Base-by-base conservation (phyloP, 176 grass and related monocot genomes). In the Aechmea fasciata region DNA sequence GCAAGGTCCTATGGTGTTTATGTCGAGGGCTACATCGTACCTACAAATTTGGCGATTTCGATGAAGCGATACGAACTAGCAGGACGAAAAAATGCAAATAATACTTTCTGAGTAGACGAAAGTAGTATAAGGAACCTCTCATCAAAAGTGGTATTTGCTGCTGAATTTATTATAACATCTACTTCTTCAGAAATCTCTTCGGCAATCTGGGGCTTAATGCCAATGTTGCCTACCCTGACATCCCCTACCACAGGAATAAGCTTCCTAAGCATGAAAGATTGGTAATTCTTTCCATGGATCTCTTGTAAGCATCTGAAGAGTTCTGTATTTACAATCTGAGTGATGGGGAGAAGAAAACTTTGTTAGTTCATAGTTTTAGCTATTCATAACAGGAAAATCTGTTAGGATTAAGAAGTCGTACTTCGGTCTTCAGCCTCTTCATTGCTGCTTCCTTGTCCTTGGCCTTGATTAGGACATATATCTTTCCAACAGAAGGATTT, bases 111-210 rank as follows among this genome's bases (percentile, higher is more conserved):
- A n/a, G 9, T 47, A 23, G 6, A 33, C 2, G 14, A 13, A 51
- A 48, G 13, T 14, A 17, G 28, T 11, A 64, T 51, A 5, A 69
- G 52, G 33, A 78, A 96, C 92, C 93, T 82, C 88, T 96, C 93
- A 67, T 96, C 88, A 57, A 96, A 96, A n/a, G 89, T 89, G 72
- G 89, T 92, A 51, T 87, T 96, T 63, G 86, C 93, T 8, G 93
- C 89, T 19, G 93, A 92, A 57, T 92, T 96, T 13, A 96, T 54
- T 73, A 92, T 85, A 57, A 92, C 55, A 48, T 96, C 93, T 1
- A 96, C 88, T 24, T 87, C 73, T 25, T 85, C 77, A 0, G 79
- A 73, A 68, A 92, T 87, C 75, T 89, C 59, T 51, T 80, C 68
- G 15, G 88, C 81, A n/a, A 92, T 11, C 74, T 81, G 81, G 8